phyloP scores from a whole-genome alignment of 2,329 filamentous ascomycete genomes.

The Fusarium newnesense region DNA sequence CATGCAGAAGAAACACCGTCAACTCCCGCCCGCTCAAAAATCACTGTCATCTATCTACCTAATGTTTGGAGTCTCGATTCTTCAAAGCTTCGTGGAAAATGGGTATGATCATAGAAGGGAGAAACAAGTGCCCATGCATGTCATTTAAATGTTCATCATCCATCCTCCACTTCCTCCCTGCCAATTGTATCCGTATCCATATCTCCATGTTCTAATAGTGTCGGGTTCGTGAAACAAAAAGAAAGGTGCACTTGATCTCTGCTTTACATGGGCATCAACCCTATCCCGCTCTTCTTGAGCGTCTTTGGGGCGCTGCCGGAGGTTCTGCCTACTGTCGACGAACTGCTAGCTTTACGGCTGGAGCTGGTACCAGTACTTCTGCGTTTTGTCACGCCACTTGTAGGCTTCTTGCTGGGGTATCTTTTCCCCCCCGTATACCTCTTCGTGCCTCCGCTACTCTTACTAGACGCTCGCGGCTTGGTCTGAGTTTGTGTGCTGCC shows the following conservation, averaged over 20 bases:
- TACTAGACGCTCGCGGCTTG: conserved; percentile 41
- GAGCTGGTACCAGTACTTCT: conserved; percentile 43
- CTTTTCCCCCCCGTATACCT: conserved; percentile 45
- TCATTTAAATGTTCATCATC: conserved; percentile 31
- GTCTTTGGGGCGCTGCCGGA: conserved; percentile 39
- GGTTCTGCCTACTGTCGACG: conserved; percentile 39
- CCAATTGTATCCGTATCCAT: conserved; percentile 4
- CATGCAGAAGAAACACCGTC: conserved; percentile 34
- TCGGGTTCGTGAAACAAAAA: conserved; percentile 10
- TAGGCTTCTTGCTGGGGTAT: conserved; percentile 45
- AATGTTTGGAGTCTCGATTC: conserved; percentile 10
- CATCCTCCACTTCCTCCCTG: conserved; percentile 10
- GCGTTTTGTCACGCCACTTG: conserved; percentile 46
- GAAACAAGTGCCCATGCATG: conserved; percentile 22
- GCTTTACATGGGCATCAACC: conserved; percentile 45
- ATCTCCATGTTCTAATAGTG: not conserved
- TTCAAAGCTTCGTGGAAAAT: conserved; percentile 16
- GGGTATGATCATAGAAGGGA: conserved; percentile 22
- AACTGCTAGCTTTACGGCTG: conserved; percentile 47
- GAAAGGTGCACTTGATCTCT: not conserved
- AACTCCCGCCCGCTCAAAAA: conserved; percentile 29
- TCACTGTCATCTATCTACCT: conserved; percentile 6
- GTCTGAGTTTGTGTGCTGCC: conserved; percentile 42
- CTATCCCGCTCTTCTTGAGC: conserved; percentile 51
- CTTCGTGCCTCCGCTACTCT: conserved; percentile 45